Conservation (phyloP, 345 rosid species). For the Rhodamnia argentea region DNA sequence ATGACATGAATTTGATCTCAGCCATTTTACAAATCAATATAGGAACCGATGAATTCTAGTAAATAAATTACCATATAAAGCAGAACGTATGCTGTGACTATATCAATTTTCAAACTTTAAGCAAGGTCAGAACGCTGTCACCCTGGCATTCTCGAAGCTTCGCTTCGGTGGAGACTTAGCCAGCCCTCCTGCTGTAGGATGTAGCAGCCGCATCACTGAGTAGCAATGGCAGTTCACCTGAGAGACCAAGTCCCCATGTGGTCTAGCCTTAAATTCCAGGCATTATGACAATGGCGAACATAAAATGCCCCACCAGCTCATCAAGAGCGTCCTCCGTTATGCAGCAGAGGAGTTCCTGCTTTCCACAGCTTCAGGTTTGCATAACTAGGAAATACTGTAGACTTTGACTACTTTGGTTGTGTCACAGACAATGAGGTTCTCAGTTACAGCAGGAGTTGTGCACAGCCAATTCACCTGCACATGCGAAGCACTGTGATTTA, state of each 20-base stretch:
- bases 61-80: background rate
- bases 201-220: background rate
- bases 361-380: background rate
- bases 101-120: background rate
- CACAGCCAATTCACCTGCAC: conserved; percentile 94
- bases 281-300: background rate
- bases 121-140: background rate
- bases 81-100: background rate
- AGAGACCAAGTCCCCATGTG: background rate
- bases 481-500: background rate
- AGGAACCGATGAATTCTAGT: background rate
- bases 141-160: background rate
- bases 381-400: conserved; percentile 25
- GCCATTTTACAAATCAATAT: background rate
- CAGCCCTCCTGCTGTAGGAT: background rate
- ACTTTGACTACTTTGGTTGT: conserved; percentile 83
- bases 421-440: conserved; percentile 83
- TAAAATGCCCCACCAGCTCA: background rate
- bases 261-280: background rate
- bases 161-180: accelerated
- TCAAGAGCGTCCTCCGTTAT: background rate
- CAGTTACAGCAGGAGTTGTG: conserved; percentile 60
- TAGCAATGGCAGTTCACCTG: background rate
- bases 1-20: background rate
- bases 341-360: background rate